Evolutionary conservation across 2,329 filamentous ascomycete species (phyloP).

Genomic region (Neofusicoccum ribis): DNA sequence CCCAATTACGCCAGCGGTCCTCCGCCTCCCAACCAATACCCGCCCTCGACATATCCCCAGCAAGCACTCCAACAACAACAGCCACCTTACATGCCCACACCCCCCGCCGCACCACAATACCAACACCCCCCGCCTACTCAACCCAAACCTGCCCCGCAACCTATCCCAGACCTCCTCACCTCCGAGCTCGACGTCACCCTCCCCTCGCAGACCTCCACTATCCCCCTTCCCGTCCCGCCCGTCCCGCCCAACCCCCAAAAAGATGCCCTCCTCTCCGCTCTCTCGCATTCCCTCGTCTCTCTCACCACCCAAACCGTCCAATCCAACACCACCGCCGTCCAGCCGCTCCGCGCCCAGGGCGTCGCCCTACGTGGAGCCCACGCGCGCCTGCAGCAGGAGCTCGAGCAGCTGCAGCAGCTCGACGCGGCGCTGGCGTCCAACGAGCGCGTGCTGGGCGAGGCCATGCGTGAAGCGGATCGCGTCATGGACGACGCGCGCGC

Average conservation of each 20-base stretch:
- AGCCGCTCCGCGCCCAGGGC: constrained; percentile 76
- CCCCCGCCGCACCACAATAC: constrained; percentile 37
- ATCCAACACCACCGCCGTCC: constrained; percentile 73
- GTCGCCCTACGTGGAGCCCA: constrained; percentile 72
- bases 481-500: constrained; percentile 72
- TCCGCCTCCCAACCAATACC: constrained; percentile 21
- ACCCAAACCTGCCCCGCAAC: constrained; percentile 23
- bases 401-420: constrained; percentile 69
- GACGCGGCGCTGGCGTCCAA: constrained; percentile 73
- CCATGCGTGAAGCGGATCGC: constrained; percentile 74
- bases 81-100: constrained; percentile 31
- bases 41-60: constrained; percentile 12
- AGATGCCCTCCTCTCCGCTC: constrained; percentile 76
- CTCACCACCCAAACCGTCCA: constrained; percentile 68
- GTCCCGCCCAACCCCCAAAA: constrained; percentile 96
- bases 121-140: constrained; percentile 12
- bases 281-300: constrained; percentile 68
- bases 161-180: constrained; percentile 57
- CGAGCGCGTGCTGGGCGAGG: constrained; percentile 73
- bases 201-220: constrained; percentile 49
- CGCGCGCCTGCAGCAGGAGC: constrained; percentile 70
- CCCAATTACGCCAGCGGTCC: constrained; percentile 22
- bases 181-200: constrained; percentile 63
- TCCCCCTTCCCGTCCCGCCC: constrained; percentile 65
- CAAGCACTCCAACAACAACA: constrained; percentile 23